phyloP scores from a whole-genome alignment of 176 grass and related monocot genomes.

The Triticum turgidum region DNA sequence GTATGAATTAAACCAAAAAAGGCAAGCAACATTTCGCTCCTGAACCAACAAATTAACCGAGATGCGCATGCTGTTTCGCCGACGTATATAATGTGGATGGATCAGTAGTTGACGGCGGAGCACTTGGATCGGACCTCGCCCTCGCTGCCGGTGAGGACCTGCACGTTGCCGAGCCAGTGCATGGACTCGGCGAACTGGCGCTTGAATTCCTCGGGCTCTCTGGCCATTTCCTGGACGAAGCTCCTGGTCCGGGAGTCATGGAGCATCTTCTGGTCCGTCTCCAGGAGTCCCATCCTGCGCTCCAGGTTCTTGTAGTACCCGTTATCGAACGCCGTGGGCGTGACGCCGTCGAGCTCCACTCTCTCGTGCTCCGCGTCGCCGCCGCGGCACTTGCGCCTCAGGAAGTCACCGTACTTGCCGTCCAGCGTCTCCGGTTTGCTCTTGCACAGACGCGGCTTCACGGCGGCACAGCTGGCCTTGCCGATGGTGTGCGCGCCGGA shows the following conservation, averaged over 20 bases:
- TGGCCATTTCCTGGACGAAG: conserved; percentile 32
- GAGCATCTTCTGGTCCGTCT: conserved; percentile 52
- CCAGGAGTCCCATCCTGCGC: conserved; percentile 60
- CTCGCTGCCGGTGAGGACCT: conserved; percentile 71
- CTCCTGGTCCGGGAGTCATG: conserved; percentile 55
- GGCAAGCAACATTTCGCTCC: not conserved
- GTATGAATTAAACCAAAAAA: not conserved
- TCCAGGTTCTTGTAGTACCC: conserved; percentile 63
- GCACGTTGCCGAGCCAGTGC: conserved; percentile 51
- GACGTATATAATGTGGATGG: not conserved
- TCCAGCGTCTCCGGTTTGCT: conserved; percentile 30
- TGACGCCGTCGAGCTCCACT: conserved; percentile 67
- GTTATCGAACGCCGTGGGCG: conserved; percentile 65
- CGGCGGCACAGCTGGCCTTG: conserved; percentile 50
- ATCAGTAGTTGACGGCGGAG: conserved; percentile 51
- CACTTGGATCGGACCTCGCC: conserved; percentile 76
- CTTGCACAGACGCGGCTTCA: conserved; percentile 49
- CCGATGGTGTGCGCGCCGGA: conserved; percentile 86
- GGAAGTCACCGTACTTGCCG: conserved; percentile 45
- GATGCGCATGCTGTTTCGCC: not conserved
- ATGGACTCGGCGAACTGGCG: conserved; percentile 72
- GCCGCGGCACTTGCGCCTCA: conserved; percentile 56
- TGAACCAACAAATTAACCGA: conserved; percentile 13
- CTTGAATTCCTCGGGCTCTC: conserved; percentile 15
- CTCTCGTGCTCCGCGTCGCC: conserved; percentile 26